Evolutionary conservation across 371 early-diverging fungal species (phyloP).

Genomic region (Capillidium rhysosporum): DNA sequence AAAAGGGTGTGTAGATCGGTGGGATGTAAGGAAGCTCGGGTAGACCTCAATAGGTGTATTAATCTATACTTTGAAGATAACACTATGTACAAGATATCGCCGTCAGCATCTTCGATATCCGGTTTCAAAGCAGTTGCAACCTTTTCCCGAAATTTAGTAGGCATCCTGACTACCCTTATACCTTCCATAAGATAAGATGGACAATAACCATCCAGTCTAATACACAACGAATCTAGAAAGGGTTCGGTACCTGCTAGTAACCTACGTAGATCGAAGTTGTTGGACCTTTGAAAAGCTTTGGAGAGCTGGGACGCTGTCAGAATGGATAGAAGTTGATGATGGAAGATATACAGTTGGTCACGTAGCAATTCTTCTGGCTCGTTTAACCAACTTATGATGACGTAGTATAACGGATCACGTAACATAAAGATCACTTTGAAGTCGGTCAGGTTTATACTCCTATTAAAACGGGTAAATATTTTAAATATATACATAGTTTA

Average conservation of each 20-base stretch:
- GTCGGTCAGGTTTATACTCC: constrained; percentile 42
- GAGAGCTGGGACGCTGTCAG: constrained; percentile 64
- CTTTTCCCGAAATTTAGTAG: constrained; percentile 43
- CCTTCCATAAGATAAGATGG: constrained; percentile 45
- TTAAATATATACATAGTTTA: no score
- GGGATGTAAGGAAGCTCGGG: constrained; percentile 1
- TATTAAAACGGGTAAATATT: no score
- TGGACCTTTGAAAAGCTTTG: constrained; percentile 64
- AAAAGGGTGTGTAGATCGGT: constrained; percentile 64
- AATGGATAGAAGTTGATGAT: constrained; percentile 71
- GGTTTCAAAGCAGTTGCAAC: constrained; percentile 57
- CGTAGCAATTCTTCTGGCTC: constrained; percentile 65
- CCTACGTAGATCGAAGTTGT: constrained; percentile 76
- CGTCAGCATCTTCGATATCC: neutral
- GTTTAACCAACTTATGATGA: constrained; percentile 57
- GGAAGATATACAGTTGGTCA: constrained; percentile 56
- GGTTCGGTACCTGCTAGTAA: constrained; percentile 32
- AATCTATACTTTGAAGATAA: constrained; percentile 44
- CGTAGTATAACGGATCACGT: constrained; percentile 62
- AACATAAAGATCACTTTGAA: constrained; percentile 68
- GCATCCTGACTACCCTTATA: constrained; percentile 57
- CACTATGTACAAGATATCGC: neutral
- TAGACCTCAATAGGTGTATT: constrained; percentile 2
- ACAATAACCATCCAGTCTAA: neutral
- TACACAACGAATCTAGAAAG: neutral